A percentile compares a stretch with the other conserved stretches of the same genome.
These are phyloP conservation scores for Blastobotrys petasosporus DNA, from an alignment of 1,139 yeast species.

Conservation along the genomic window DNA sequence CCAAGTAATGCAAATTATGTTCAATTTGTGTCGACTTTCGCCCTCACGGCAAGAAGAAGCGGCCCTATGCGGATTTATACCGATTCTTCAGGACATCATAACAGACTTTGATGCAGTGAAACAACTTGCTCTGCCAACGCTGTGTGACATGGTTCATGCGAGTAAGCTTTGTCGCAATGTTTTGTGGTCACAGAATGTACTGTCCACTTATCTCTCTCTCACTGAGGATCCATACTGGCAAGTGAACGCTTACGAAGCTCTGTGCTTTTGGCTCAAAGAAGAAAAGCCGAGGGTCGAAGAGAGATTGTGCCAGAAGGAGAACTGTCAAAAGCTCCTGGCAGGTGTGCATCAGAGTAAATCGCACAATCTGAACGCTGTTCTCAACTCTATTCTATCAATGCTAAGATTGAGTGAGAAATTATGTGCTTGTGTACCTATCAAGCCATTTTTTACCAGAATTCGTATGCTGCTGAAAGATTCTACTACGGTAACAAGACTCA, in stretches of 20 bases:
- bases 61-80: slow-evolving; percentile 49
- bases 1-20: slow-evolving; percentile 34
- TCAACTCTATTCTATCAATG: slow-evolving; percentile 16
- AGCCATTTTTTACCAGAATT: slow-evolving; percentile 7
- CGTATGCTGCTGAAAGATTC: slow-evolving; percentile 12
- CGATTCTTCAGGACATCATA: slow-evolving; percentile 44
- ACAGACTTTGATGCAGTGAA: slow-evolving; percentile 46
- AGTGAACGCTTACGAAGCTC: slow-evolving; percentile 58
- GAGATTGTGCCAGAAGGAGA: slow-evolving; percentile 13
- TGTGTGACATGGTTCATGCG: slow-evolving; percentile 58
- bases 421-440: slow-evolving; percentile 14
- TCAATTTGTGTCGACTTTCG: slow-evolving; percentile 54
- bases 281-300: slow-evolving; percentile 29
- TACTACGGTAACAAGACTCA: slow-evolving; percentile 14
- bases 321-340: slow-evolving; percentile 9
- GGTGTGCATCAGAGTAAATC: slow-evolving; percentile 13
- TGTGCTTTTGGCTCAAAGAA: slow-evolving; percentile 36
- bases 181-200: slow-evolving; percentile 39
- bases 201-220: slow-evolving; percentile 45
- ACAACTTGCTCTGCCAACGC: slow-evolving; percentile 56
- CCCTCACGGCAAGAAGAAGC: slow-evolving; percentile 48
- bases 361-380: slow-evolving; percentile 12
- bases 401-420: slow-evolving; percentile 15
- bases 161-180: slow-evolving; percentile 38
- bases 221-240: slow-evolving; percentile 65